Conservation (phyloP, 169 alveolate species). For the Cryptosporidium baileyi region DNA sequence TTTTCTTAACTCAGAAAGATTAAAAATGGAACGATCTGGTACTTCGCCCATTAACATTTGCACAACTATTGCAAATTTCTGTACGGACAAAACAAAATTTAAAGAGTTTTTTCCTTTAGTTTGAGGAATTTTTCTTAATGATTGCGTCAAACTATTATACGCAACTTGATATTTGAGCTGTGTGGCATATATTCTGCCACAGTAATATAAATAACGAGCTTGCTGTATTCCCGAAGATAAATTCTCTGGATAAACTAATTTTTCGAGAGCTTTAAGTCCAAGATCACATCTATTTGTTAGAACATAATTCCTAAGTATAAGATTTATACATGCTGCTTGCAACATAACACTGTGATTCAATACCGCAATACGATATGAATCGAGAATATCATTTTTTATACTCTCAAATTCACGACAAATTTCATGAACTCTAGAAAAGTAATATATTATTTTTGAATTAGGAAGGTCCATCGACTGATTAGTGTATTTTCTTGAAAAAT, state of each 20-base stretch:
- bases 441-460: conserved; percentile 81
- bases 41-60: conserved; percentile 95
- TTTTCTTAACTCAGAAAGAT: conserved; percentile 82
- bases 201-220: conserved; percentile 92
- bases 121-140: conserved; percentile 94
- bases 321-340: conserved; percentile 89
- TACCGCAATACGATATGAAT: conserved; percentile 84
- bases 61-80: conserved; percentile 90
- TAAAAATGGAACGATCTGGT: conserved; percentile 91
- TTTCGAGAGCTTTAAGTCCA: conserved; percentile 76
- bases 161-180: conserved; percentile 93
- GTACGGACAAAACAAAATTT: conserved; percentile 84
- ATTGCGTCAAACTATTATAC: conserved; percentile 80
- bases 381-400: conserved; percentile 77
- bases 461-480: conserved; percentile 82
- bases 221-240: conserved; percentile 90
- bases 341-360: conserved; percentile 85
- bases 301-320: conserved; percentile 85
- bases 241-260: conserved; percentile 84
- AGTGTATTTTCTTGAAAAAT: conserved; percentile 41
- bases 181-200: conserved; percentile 89
- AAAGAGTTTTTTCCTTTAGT: conserved; percentile 87
- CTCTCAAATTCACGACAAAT: conserved; percentile 81
- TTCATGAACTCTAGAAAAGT: conserved; percentile 85
- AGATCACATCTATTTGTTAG: conserved; percentile 82